These are phyloP conservation scores for Bipolaris zeicola DNA, from an alignment of 2,329 filamentous ascomycete genomes.

Conservation along the genomic window DNA sequence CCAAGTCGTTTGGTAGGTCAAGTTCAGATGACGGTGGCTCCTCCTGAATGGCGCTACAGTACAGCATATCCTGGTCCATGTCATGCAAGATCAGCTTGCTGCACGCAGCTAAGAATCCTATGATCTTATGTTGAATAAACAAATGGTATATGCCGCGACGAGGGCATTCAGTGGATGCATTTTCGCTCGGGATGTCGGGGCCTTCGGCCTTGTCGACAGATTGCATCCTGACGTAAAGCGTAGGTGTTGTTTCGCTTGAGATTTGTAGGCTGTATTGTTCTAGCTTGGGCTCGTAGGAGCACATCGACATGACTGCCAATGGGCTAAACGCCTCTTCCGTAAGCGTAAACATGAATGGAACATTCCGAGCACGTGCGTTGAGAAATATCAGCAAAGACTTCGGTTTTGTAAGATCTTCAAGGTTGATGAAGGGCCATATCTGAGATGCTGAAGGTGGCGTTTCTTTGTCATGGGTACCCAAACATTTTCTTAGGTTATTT, in stretches of 20 bases:
- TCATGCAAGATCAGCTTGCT: slow-evolving; percentile 1
- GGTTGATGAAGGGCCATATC: slow-evolving; percentile 13
- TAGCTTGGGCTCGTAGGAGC: background rate
- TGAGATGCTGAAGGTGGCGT: background rate
- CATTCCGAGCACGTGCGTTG: slow-evolving; percentile 9
- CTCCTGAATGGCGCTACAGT: background rate
- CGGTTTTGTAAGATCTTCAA: slow-evolving; percentile 11
- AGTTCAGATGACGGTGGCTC: background rate
- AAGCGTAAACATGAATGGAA: slow-evolving; percentile 3
- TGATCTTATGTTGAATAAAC: slow-evolving; percentile 3
- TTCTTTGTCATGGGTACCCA: background rate
- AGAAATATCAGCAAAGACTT: slow-evolving; percentile 5
- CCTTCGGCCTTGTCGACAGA: background rate
- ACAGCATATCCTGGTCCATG: background rate
- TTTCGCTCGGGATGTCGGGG: background rate
- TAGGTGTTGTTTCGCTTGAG: background rate
- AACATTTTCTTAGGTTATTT: background rate
- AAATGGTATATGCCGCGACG: background rate
- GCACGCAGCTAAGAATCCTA: slow-evolving; percentile 5
- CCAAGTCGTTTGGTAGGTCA: background rate
- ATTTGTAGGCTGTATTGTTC: background rate
- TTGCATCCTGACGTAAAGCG: background rate
- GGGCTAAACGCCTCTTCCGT: slow-evolving; percentile 7
- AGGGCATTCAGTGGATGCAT: background rate
- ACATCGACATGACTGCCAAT: background rate